Base-by-base conservation (phyloP, 78 protist species). In the Acrasis kona region DNA sequence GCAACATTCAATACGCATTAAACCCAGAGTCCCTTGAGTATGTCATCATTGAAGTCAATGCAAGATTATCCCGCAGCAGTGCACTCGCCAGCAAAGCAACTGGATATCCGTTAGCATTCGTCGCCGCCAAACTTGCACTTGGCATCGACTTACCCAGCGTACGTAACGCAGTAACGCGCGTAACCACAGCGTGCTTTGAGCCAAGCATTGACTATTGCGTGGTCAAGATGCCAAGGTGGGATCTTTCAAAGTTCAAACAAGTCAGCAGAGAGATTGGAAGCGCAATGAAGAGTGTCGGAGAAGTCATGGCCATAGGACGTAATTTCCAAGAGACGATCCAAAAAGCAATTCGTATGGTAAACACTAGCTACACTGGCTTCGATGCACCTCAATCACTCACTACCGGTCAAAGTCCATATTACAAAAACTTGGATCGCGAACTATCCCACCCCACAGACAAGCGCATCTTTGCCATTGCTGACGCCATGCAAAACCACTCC, bases 51-150 rank as follows among this genome's bases (percentile, higher is more conserved):
- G 94, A 90, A 72, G 96, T 92, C n/a, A 95, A 95, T 78, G 96
- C 98, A 0, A 92, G 98, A 36, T 92, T 95, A 34, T 85, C 92
- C 10, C 92, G 98, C 57, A 76, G 86, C n/a, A 84, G 93, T 0
- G 98, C 98, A 10, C 89, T 93, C 7, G 98, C 97, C 19, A 80
- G 90, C 76, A 95, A 95, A 90, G 98, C 98, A 12, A 95, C 98
- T 3, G 98, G 98, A 64, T 95, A 95, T 72, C 98, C 98, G 35
- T 84, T 95, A 28, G 98, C 97, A 38, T 84, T 65, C 50, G 96
- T 95, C 8, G 95, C 97, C 28, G 98, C 97, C 31, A 93, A 93
- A 83, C 87, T 95, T 36, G 95, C 95, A 6, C 87, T 95, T 10
- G 95, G 83, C 6, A 41, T 73, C 2, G 57, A 69, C 3, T 69